A percentile compares a stretch with the other conserved stretches of the same genome.
These are phyloP conservation scores for Neurospora intermedia DNA, from an alignment of 495 filamentous ascomycete genomes.

Conservation along the genomic window DNA sequence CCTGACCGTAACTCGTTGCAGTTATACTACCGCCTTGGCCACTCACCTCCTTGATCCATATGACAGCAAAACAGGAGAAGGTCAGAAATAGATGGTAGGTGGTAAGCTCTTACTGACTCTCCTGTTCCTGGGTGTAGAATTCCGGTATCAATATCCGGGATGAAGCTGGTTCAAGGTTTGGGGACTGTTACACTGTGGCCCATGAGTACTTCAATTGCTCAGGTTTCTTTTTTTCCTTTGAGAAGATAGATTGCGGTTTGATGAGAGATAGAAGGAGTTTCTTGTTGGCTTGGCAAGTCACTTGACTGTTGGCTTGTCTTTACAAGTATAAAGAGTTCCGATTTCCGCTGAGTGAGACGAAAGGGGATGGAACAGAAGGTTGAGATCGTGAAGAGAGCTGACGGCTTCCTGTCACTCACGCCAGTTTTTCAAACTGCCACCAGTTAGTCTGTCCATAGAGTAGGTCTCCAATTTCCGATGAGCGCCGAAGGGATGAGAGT, in stretches of 20 bases:
- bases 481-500: background rate
- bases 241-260: background rate
- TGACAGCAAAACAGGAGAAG: too few species aligned
- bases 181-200: too few species aligned
- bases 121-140: too few species aligned
- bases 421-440: background rate
- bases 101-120: too few species aligned
- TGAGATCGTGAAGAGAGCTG: background rate
- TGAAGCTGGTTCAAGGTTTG: too few species aligned
- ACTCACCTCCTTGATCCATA: too few species aligned
- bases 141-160: too few species aligned
- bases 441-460: background rate
- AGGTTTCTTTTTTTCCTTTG: too few species aligned
- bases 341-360: background rate
- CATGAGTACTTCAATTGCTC: too few species aligned
- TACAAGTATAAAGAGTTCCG: background rate
- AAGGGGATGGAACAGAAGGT: background rate
- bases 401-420: background rate
- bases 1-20: background rate
- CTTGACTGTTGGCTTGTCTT: background rate
- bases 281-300: background rate
- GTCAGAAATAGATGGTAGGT: too few species aligned
- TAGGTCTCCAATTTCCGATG: background rate
- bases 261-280: background rate
- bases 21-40: background rate